A percentile compares a stretch with the other conserved stretches of the same genome.
These are phyloP conservation scores for Penstemon barbatus DNA, from an alignment of 257 asterid genomes.

Conservation along the genomic window DNA sequence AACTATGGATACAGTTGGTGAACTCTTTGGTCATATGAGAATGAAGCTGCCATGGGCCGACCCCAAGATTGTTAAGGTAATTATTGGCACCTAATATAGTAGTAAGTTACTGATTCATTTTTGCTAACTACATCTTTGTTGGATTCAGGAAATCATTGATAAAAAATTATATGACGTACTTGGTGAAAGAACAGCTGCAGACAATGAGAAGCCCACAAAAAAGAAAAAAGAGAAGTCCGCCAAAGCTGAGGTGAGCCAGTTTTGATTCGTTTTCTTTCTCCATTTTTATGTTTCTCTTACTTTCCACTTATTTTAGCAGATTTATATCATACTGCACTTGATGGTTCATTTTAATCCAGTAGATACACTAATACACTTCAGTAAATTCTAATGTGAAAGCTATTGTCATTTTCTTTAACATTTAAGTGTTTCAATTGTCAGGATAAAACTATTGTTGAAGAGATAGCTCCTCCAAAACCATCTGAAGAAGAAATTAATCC, in stretches of 20 bases:
- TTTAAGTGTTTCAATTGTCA: slow-evolving; percentile 28
- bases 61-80: slow-evolving; percentile 83
- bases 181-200: slow-evolving; percentile 88
- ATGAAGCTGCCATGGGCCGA: slow-evolving; percentile 97
- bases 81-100: neutral
- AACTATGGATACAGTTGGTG: slow-evolving; percentile 61
- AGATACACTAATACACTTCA: neutral
- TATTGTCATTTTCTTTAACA: neutral
- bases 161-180: slow-evolving; percentile 62
- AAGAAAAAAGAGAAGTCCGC: slow-evolving; percentile 90
- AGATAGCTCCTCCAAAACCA: slow-evolving; percentile 50
- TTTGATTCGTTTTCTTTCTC: slow-evolving; percentile 21
- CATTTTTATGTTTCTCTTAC: neutral
- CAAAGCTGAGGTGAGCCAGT: slow-evolving; percentile 59
- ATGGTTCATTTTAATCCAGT: slow-evolving; percentile 9
- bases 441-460: slow-evolving; percentile 64
- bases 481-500: slow-evolving; percentile 91
- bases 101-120: neutral
- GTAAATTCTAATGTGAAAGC: too few relatives aligned
- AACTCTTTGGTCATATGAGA: slow-evolving; percentile 65
- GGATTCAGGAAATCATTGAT: slow-evolving; percentile 71
- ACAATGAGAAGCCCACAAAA: slow-evolving; percentile 79
- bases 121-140: slow-evolving; percentile 12
- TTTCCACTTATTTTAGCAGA: slow-evolving; percentile 8
- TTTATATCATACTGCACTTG: slow-evolving; percentile 4